Conservation (phyloP, 352 stramenopile genomes). For the Globisporangium spinosum region DNA sequence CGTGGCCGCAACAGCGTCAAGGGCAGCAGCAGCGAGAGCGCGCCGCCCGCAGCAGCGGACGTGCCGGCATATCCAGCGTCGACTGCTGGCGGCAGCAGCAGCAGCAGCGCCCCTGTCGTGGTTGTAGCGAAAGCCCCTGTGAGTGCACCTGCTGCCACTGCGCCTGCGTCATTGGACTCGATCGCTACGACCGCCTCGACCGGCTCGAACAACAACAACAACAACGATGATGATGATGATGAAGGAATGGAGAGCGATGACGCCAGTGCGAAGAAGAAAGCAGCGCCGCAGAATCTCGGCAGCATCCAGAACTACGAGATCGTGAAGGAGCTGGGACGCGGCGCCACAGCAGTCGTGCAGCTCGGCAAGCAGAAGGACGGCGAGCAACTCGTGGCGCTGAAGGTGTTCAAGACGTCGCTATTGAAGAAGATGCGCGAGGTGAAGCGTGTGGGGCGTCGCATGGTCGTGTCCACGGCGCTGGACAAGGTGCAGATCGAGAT, state of each 20-base stretch:
- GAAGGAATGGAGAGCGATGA: constrained; percentile 17
- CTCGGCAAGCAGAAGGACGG: constrained; percentile 57
- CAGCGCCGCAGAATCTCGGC: constrained; percentile 14
- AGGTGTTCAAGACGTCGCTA: constrained; percentile 85
- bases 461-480: constrained; percentile 83
- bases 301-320: constrained; percentile 81
- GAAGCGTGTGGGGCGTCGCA: constrained; percentile 71
- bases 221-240: constrained; percentile 25
- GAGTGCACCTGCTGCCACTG: background rate
- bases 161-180: constrained; percentile 31
- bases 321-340: constrained; percentile 72
- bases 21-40: constrained; percentile 9
- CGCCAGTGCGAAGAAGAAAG: background rate
- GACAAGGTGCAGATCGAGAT: constrained; percentile 88
- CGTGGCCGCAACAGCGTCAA: constrained; percentile 25
- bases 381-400: constrained; percentile 67
- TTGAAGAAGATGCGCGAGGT: constrained; percentile 86
- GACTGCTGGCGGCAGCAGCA: background rate
- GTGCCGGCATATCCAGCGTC: constrained; percentile 7
- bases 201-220: constrained; percentile 34
- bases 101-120: constrained; percentile 23
- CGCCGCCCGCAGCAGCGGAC: background rate
- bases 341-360: constrained; percentile 77
- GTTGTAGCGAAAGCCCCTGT: background rate
- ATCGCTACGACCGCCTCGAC: constrained; percentile 33